These are phyloP conservation scores for Suillus subaureus DNA, from an alignment of 768 basidiomycete species.

Conservation along the genomic window DNA sequence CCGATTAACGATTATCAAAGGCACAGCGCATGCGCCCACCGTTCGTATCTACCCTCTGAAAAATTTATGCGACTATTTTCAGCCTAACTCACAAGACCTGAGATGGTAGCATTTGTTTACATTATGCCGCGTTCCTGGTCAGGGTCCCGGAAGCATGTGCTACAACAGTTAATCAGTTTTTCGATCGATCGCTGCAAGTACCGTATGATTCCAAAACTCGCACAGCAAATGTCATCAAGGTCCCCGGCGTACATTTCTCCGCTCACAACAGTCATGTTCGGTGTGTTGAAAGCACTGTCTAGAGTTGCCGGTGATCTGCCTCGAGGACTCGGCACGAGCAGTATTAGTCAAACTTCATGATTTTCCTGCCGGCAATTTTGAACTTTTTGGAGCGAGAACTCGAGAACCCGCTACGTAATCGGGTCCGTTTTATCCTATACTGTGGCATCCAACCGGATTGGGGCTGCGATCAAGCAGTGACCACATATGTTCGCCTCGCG, in stretches of 20 bases:
- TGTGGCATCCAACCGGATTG: conserved; percentile 4
- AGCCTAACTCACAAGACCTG: not conserved
- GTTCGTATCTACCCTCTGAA: not conserved
- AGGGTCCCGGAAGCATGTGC: not conserved
- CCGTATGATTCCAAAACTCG: not conserved
- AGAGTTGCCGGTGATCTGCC: conserved; percentile 2
- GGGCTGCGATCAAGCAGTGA: conserved; percentile 3
- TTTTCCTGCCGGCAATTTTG: conserved; percentile 6
- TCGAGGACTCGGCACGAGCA: conserved; percentile 2
- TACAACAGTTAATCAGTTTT: not conserved
- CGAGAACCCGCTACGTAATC: conserved; percentile 3
- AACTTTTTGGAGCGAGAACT: conserved; percentile 3
- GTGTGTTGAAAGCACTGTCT: conserved; percentile 2
- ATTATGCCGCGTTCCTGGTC: not conserved
- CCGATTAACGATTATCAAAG: not conserved
- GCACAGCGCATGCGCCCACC: not conserved
- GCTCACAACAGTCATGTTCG: not conserved
- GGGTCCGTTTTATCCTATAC: not conserved
- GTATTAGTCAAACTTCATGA: conserved; percentile 2
- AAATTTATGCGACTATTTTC: not conserved
- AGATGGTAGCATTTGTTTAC: conserved; percentile 2
- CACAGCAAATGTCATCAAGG: not conserved
- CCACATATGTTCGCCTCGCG: not conserved
- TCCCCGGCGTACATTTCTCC: not conserved
- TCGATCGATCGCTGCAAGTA: not conserved